These are phyloP conservation scores for Pleurozium schreberi DNA, from an alignment of 225 moss, liverwort and hornwort genomes.

Conservation along the genomic window DNA sequence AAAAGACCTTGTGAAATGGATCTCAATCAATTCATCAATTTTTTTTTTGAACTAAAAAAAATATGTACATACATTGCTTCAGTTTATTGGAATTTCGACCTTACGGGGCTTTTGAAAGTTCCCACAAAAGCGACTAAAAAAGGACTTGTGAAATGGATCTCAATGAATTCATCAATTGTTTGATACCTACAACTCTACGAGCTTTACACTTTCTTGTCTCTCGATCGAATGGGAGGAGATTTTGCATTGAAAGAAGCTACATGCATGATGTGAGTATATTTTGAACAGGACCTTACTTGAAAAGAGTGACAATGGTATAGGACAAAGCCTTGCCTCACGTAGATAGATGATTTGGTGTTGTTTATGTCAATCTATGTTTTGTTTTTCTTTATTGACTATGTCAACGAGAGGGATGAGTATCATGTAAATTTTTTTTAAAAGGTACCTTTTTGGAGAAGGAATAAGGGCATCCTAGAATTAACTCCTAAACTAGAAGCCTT, in stretches of 20 bases:
- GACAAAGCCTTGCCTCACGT: background rate
- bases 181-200: too few relatives aligned
- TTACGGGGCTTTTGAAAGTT: too few relatives aligned
- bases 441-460: too few relatives aligned
- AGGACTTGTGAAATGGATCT: background rate
- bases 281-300: background rate
- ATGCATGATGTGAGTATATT: background rate
- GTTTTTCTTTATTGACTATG: too few relatives aligned
- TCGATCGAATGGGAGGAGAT: background rate
- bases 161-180: background rate
- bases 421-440: too few relatives aligned
- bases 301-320: background rate
- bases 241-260: background rate
- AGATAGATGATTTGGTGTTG: background rate
- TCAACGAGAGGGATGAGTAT: too few relatives aligned
- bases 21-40: background rate
- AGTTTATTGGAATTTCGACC: too few relatives aligned
- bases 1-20: background rate
- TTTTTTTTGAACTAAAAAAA: too few relatives aligned
- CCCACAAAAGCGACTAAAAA: too few relatives aligned
- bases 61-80: too few relatives aligned
- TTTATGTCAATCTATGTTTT: background rate
- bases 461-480: too few relatives aligned
- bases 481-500: too few relatives aligned
- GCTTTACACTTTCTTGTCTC: background rate